Evolutionary conservation across 164 flowering plant genomes (phyloP), one percentile per base, ranked within the genome.

Genomic region (Vitis labrusca): DNA sequence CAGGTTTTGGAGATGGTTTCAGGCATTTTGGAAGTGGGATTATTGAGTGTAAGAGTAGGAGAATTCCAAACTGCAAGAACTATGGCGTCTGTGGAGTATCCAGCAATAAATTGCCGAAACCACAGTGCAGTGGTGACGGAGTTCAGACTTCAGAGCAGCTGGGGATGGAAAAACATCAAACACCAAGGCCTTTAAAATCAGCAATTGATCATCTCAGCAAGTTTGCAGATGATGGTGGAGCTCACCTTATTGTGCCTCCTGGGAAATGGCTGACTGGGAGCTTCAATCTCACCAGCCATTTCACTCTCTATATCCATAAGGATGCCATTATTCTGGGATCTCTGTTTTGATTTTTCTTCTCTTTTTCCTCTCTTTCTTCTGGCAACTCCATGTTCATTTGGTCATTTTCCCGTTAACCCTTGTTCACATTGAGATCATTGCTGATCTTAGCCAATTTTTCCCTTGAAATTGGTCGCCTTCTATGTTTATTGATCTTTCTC

Each of bases 211-310:
- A 83, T 19, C 85, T 92, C 9, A 80, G 86, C 73, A 53, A 75
- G 58, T 67, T 63, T 3, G 80, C 72, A 0, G 27, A 23, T 23
- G 85, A 78, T 61, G 97, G 97, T 8, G 96, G 97, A 8, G 85
- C 85, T 0, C 82, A 76, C 80, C 92, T 92, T 15, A 53, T 83
- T 52, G 88, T 92, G 0, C 97, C 96, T 0, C 83, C 90, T 0
- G 97, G 97, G 29, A 86, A 81, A 77, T 92, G 96, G 96, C 76
- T 91, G 9, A 92, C 97, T 0, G 94, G 96, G 0, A 82, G 90
- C 72, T 89, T 92, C 76, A 85, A 85, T 56, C 88, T 92, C 74
- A 91, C 93, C 65, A 89, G 93, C 77, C 64, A 84, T 69, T 89
- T 91, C 81, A 89, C 91, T 29, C 85, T 91, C 32, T 91, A 71